phyloP scores from a whole-genome alignment of 2,329 filamentous ascomycete genomes.

The Sporothrix mexicana region DNA sequence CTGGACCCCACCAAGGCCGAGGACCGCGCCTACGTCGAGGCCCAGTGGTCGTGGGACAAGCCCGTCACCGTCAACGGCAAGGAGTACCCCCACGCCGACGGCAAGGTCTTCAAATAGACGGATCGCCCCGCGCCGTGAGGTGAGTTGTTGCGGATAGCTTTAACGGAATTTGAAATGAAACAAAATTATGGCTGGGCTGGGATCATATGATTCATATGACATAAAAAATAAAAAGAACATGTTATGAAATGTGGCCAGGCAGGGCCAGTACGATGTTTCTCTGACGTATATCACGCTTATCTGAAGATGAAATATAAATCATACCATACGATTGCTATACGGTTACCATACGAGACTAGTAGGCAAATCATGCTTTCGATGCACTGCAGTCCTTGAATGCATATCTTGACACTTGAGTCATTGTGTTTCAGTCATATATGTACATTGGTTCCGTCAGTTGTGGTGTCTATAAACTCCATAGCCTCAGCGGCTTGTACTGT shows the following conservation, averaged over 20 bases:
- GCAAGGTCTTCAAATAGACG: slow-evolving; percentile 98
- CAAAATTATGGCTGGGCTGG: not conserved
- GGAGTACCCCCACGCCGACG: slow-evolving; percentile 84
- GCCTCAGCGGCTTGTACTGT: no score
- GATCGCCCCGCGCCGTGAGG: slow-evolving; percentile 12
- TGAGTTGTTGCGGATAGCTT: not conserved
- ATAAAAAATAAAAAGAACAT: slow-evolving; percentile 1
- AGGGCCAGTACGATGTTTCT: slow-evolving; percentile 27
- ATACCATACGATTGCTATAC: slow-evolving; percentile 10
- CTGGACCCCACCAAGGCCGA: slow-evolving; percentile 86
- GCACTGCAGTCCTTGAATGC: not conserved
- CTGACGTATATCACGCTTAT: slow-evolving; percentile 24
- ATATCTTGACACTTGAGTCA: no score
- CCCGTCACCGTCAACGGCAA: slow-evolving; percentile 81
- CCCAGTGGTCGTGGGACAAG: slow-evolving; percentile 92
- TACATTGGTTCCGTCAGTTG: no score
- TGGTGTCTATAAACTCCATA: no score
- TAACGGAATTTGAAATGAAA: slow-evolving; percentile 8
- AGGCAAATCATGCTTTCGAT: not conserved
- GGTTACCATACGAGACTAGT: not conserved
- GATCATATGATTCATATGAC: slow-evolving; percentile 1
- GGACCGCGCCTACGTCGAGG: slow-evolving; percentile 84
- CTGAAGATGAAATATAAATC: slow-evolving; percentile 26
- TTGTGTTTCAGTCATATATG: no score
- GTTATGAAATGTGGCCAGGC: slow-evolving; percentile 27